Percentiles rank a stretch among this genome's conserved stretches.
Evolutionary conservation across 2,329 filamentous ascomycete species (phyloP).

Genomic region (Setomelanomma holmii): DNA sequence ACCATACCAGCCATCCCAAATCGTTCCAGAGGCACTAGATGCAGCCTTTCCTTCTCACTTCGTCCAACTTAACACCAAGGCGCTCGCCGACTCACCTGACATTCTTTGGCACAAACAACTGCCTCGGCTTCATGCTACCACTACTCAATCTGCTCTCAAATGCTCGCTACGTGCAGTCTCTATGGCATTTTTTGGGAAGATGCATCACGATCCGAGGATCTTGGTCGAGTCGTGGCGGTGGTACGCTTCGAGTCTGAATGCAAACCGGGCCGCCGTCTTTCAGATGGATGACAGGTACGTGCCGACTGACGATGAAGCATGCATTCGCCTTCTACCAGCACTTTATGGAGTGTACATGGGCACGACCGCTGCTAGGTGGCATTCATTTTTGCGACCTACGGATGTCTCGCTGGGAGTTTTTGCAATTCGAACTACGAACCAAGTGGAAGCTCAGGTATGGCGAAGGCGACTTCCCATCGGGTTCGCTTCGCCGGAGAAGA

Average conservation of each 20-base stretch:
- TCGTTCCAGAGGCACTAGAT: slow-evolving; percentile 32
- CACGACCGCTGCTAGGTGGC: no score
- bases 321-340: slow-evolving; percentile 38
- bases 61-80: slow-evolving; percentile 33
- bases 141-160: slow-evolving; percentile 32
- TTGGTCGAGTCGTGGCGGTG: slow-evolving; percentile 41
- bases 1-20: slow-evolving; percentile 33
- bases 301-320: slow-evolving; percentile 37
- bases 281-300: slow-evolving; percentile 22
- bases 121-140: slow-evolving; percentile 24
- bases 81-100: slow-evolving; percentile 22
- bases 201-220: slow-evolving; percentile 36
- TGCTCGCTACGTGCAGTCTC: slow-evolving; percentile 41
- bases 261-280: slow-evolving; percentile 31
- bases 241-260: slow-evolving; percentile 39
- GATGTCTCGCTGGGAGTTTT: no score
- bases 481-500: no score
- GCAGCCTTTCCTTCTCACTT: slow-evolving; percentile 40
- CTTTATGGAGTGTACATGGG: slow-evolving; percentile 42
- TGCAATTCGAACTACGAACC: no score
- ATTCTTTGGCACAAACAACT: slow-evolving; percentile 38
- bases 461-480: no score
- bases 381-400: no score
- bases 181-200: slow-evolving; percentile 43
- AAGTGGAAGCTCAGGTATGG: no score